These are phyloP conservation scores for Forsythia suspensa DNA, from an alignment of 257 asterid genomes.

Conservation along the genomic window DNA sequence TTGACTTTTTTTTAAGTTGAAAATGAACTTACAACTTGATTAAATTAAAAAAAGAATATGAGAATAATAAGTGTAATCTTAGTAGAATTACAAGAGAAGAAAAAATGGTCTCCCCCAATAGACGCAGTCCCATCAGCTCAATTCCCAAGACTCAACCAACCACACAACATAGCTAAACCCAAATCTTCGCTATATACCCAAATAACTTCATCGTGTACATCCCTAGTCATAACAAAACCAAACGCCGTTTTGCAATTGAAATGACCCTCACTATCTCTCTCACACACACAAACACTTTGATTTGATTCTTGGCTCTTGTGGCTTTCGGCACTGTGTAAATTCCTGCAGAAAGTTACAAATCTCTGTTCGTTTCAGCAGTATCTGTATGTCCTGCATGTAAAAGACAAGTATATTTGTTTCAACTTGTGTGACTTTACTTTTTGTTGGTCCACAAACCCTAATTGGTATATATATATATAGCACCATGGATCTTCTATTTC, in stretches of 20 bases:
- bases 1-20: too few relatives aligned
- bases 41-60: too few relatives aligned
- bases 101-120: neutral
- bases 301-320: neutral
- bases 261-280: neutral
- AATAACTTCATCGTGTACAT: neutral
- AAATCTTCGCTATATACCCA: neutral
- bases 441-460: neutral
- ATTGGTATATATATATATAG: neutral
- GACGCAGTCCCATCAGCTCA: conserved; percentile 3
- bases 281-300: neutral
- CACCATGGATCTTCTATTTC: neutral
- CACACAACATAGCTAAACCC: neutral
- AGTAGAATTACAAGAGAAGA: neutral
- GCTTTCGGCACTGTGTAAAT: neutral
- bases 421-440: neutral
- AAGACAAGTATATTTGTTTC: neutral
- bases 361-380: neutral
- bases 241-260: neutral
- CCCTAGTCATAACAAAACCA: neutral
- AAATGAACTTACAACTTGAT: too few relatives aligned
- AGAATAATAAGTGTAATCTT: too few relatives aligned
- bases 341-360: neutral
- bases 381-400: neutral
- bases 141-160: neutral